Evolutionary conservation across 371 early-diverging fungal genomes (phyloP), one percentile per base, ranked within the genome.

Genomic region (Mortierella sp.): DNA sequence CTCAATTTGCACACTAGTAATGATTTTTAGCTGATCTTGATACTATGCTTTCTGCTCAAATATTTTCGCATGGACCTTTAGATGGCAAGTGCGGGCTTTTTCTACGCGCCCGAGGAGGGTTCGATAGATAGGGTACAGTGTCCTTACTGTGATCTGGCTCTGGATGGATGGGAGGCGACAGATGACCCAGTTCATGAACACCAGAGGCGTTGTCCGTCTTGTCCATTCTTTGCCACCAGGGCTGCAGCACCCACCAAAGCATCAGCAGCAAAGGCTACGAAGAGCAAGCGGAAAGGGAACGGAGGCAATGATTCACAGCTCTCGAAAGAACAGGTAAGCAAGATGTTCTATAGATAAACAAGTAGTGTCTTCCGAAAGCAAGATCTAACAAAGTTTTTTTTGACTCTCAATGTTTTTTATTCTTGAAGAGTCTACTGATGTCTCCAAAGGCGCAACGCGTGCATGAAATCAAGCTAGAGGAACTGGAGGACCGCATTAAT

Each of bases 71-170:
- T 41, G 26, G 34, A 39, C 6, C n/a, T n/a, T n/a, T 62, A 84
- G 84, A 81, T 82, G 84, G 81, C 82, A 2, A 78, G 49, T 24
- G 84, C 84, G 11, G 84, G 84, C 31, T 84, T 82, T 56, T 68
- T 78, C 44, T 83, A 71, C 47, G 53, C 64, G 6, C 84, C 84
- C 19, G 39, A 63, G 4, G 63, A 55, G n/a, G 79, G 66, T 14
- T 68, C 79, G 11, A 15, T 34, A 1, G 84, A 84, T 52, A 78
- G 64, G 44, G 81, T 62, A 3, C 57, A 64, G 23, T 84, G 84
- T 50, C 65, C 78, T 23, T 81, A 83, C 65, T 84, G 84, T 42
- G 41, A 51, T 0, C 31, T 80, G 27, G 62, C 72, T 14, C 58
- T 84, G 50, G 83, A 83, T 43, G 81, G 83, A 15, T 84, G 84